These are phyloP conservation scores for Ramalina intermedia DNA, from an alignment of 495 filamentous ascomycete genomes.

Conservation along the genomic window DNA sequence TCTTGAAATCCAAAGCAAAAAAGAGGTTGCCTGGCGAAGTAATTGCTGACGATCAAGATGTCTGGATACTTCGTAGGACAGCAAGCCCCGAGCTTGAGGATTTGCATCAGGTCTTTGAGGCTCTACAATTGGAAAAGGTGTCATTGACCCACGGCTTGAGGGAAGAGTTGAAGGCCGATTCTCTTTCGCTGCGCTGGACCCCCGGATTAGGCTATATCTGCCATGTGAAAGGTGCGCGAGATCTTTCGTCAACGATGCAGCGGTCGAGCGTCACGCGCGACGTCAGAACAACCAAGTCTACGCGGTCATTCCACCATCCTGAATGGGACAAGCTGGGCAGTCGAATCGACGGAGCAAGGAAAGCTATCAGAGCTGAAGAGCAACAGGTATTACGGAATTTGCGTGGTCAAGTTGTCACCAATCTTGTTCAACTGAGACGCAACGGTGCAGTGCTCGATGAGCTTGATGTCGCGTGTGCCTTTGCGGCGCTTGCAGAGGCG, in stretches of 20 bases:
- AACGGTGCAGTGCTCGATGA: constrained; percentile 85
- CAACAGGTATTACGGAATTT: constrained; percentile 54
- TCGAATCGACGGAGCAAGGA: constrained; percentile 53
- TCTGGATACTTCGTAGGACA: constrained; percentile 72
- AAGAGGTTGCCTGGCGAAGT: constrained; percentile 17
- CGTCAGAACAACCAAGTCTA: constrained; percentile 66
- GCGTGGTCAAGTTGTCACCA: constrained; percentile 58
- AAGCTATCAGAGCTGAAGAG: constrained; percentile 69
- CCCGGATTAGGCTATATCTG: constrained; percentile 75
- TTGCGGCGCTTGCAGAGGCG: constrained; percentile 62
- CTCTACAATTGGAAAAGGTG: constrained; percentile 41
- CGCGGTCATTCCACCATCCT: constrained; percentile 68
- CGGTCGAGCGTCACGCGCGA: constrained; percentile 37
- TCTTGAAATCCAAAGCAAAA: constrained; percentile 24
- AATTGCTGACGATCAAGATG: constrained; percentile 34
- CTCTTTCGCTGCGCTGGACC: constrained; percentile 68
- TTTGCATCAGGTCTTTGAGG: constrained; percentile 51
- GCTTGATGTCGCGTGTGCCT: constrained; percentile 76
- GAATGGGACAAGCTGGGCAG: constrained; percentile 72
- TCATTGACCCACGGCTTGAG: constrained; percentile 46
- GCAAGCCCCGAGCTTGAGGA: constrained; percentile 50
- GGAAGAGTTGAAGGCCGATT: constrained; percentile 36
- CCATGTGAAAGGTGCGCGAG: constrained; percentile 69
- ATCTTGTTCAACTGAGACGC: constrained; percentile 67
- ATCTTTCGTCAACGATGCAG: constrained; percentile 35